Conservation (phyloP, 2,329 filamentous ascomycete species). For the Diaporthe vexans region DNA sequence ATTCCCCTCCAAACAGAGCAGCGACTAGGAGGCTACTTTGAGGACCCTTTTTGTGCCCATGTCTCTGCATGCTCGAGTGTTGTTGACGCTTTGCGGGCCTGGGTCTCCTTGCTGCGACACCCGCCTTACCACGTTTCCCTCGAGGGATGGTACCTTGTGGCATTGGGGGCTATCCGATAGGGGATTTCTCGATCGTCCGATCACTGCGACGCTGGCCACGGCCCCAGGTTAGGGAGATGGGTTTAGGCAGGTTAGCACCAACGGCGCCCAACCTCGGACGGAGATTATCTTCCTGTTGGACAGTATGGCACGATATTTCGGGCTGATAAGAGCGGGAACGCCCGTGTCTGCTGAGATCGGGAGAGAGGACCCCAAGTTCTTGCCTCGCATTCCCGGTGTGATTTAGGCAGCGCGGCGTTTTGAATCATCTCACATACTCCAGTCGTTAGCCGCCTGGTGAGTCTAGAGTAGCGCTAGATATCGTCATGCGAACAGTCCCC, state of each 20-base stretch:
- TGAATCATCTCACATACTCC: constrained; percentile 25
- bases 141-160: constrained; percentile 25
- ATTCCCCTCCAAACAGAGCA: not conserved
- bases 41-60: constrained; percentile 6
- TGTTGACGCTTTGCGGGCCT: not conserved
- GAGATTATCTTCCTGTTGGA: constrained; percentile 3
- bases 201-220: constrained; percentile 22
- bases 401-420: constrained; percentile 12
- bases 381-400: constrained; percentile 16
- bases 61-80: not conserved
- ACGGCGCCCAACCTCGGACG: constrained; percentile 32
- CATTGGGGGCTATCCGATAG: constrained; percentile 17
- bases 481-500: not conserved
- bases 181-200: constrained; percentile 24
- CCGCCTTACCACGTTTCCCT: constrained; percentile 13
- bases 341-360: constrained; percentile 17
- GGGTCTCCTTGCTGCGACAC: constrained; percentile 12
- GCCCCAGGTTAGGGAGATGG: constrained; percentile 11
- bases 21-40: not conserved
- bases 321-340: constrained; percentile 13
- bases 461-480: not conserved
- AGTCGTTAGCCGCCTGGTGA: not conserved
- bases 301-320: constrained; percentile 13
- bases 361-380: not conserved
- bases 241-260: constrained; percentile 24